Evolutionary conservation across 768 basidiomycete genomes (phyloP).

Genomic region (Boletus reticuloceps): DNA sequence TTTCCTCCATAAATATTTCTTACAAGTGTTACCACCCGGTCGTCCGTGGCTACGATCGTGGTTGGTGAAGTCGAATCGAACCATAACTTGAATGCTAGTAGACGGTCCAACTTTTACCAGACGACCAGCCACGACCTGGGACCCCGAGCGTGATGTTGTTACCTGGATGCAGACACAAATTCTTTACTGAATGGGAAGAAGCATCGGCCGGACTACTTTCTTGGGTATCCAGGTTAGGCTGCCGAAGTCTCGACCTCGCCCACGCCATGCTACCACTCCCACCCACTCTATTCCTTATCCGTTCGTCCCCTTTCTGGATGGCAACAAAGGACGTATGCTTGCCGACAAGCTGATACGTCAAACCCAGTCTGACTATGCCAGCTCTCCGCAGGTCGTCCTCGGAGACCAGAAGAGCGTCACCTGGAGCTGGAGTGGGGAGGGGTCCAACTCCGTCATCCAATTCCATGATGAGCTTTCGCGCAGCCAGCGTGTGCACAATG

Average conservation of each 20-base stretch:
- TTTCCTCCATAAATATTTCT: no score
- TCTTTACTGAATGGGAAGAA: no score
- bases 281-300: slow-evolving; percentile 3
- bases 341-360: slow-evolving; percentile 51
- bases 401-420: slow-evolving; percentile 23
- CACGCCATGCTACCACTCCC: slow-evolving; percentile 1
- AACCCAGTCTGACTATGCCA: slow-evolving; percentile 48
- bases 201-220: neutral
- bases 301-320: slow-evolving; percentile 36
- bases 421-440: slow-evolving; percentile 29
- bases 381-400: slow-evolving; percentile 40
- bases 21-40: no score
- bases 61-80: no score
- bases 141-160: no score
- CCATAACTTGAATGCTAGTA: no score
- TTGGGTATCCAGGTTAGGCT: neutral
- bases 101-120: no score
- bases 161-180: no score
- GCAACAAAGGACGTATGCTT: slow-evolving; percentile 57
- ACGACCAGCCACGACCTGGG: no score
- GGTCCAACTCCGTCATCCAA: slow-evolving; percentile 37
- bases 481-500: slow-evolving; percentile 54
- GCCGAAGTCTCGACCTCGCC: slow-evolving; percentile 18
- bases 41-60: no score
- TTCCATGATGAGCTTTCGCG: slow-evolving; percentile 53